Evolutionary conservation across 345 rosid genomes (phyloP).

Genomic region (Arabis alpina): DNA sequence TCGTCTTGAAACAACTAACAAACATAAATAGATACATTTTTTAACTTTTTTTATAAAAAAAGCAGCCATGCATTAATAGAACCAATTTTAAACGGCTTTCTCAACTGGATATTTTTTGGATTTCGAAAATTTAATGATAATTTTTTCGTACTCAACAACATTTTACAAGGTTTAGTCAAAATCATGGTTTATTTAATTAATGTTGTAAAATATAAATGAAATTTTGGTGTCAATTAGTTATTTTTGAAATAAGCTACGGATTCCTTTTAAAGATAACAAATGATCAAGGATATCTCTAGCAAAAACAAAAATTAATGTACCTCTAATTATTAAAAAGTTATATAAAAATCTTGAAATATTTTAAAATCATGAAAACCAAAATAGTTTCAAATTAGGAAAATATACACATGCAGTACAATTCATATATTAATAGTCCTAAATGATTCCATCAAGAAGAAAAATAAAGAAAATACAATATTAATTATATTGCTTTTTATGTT

Average conservation of each 20-base stretch:
- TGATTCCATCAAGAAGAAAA: neutral
- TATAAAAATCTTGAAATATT: neutral
- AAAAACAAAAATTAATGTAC: neutral
- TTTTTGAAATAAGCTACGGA: neutral
- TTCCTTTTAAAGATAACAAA: neutral
- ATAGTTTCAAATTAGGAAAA: neutral
- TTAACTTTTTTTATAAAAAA: neutral
- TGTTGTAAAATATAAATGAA: neutral
- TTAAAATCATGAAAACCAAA: neutral
- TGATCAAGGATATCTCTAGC: neutral
- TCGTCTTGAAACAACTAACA: constrained; percentile 9
- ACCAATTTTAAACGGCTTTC: neutral
- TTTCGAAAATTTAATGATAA: neutral
- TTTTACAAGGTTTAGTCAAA: neutral
- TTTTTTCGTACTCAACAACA: neutral
- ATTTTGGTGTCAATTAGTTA: neutral
- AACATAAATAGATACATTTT: constrained; percentile 26
- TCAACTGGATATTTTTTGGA: neutral
- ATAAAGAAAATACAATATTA: neutral
- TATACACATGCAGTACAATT: neutral
- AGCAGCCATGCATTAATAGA: constrained; percentile 4
- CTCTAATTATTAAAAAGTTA: neutral
- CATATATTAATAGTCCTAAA: neutral
- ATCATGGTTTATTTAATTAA: neutral
- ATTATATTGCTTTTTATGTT: neutral